These are phyloP conservation scores for Yamadazyma kanchanaburiensis DNA, from an alignment of 1,139 yeast genomes.

Conservation along the genomic window DNA sequence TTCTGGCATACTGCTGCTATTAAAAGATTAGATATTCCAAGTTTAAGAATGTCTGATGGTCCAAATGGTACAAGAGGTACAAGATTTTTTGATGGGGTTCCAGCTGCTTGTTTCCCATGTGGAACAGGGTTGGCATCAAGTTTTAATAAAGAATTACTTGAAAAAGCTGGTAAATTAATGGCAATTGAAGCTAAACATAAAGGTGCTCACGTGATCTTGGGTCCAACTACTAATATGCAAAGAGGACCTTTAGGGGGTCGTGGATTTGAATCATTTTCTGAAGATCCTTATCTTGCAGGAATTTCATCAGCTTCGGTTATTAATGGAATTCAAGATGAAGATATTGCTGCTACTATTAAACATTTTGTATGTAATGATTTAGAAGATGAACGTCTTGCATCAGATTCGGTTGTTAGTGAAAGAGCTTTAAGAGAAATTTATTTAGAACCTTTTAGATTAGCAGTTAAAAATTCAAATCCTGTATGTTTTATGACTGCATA, in stretches of 20 bases:
- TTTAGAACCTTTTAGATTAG: slow-evolving; percentile 59
- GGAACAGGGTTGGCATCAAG: slow-evolving; percentile 44
- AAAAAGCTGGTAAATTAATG: slow-evolving; percentile 28
- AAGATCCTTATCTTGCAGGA: slow-evolving; percentile 34
- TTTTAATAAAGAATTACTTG: slow-evolving; percentile 24
- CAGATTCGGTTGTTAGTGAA: slow-evolving; percentile 47
- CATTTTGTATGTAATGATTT: slow-evolving; percentile 61
- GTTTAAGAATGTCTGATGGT: slow-evolving; percentile 28
- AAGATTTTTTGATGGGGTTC: slow-evolving; percentile 25
- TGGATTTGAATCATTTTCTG: slow-evolving; percentile 32
- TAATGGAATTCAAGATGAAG: slow-evolving; percentile 25
- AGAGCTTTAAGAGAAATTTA: slow-evolving; percentile 62
- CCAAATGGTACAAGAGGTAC: slow-evolving; percentile 36
- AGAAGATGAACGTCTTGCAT: slow-evolving; percentile 52
- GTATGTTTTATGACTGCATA: slow-evolving; percentile 52
- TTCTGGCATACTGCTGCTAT: slow-evolving; percentile 55
- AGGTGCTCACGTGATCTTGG: slow-evolving; percentile 31
- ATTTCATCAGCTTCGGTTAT: slow-evolving; percentile 24
- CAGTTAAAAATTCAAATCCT: slow-evolving; percentile 41
- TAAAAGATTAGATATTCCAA: slow-evolving; percentile 37
- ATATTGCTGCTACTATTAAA: slow-evolving; percentile 56
- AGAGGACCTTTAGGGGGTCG: slow-evolving; percentile 35
- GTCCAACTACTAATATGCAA: slow-evolving; percentile 33
- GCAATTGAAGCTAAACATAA: slow-evolving; percentile 29
- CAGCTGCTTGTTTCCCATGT: slow-evolving; percentile 35